Percentiles rank a stretch among this genome's conserved stretches.
Evolutionary conservation across 108 stramenopile species (phyloP).

Genomic region (Stephanodiscus triporus): DNA sequence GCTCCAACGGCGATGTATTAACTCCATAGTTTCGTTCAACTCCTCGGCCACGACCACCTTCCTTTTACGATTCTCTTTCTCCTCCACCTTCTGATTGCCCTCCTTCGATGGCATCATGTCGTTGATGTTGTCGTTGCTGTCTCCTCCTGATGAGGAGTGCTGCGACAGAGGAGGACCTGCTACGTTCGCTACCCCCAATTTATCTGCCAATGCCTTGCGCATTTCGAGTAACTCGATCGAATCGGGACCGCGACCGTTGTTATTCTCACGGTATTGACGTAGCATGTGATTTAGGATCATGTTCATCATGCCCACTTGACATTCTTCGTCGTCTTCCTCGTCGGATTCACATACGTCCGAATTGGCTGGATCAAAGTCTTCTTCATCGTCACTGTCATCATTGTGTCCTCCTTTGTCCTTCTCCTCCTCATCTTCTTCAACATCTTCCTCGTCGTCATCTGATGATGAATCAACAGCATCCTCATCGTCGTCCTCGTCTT

Average conservation of each 20-base stretch:
- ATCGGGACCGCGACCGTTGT: conserved; percentile 84
- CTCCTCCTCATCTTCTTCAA: conserved; percentile 48
- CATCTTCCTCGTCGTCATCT: conserved; percentile 18
- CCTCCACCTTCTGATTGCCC: conserved; percentile 18
- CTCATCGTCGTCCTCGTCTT: conserved; percentile 54
- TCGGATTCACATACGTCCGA: conserved; percentile 45
- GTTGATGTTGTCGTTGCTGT: background rate
- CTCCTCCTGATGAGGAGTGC: conserved; percentile 61
- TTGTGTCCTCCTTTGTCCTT: conserved; percentile 52
- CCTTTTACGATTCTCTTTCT: conserved; percentile 30
- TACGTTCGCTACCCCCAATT: conserved; percentile 53
- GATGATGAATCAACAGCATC: conserved; percentile 14
- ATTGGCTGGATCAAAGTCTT: background rate
- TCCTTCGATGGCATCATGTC: conserved; percentile 19
- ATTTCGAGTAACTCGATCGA: conserved; percentile 78
- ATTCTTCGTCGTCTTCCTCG: conserved; percentile 37
- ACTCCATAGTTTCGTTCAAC: conserved; percentile 33
- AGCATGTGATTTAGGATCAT: conserved; percentile 77
- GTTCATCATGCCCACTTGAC: conserved; percentile 82
- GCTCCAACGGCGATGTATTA: conserved; percentile 21
- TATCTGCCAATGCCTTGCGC: conserved; percentile 74
- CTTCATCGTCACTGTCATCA: conserved; percentile 14
- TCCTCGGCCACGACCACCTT: conserved; percentile 51
- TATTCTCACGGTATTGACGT: conserved; percentile 78
- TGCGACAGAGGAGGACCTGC: background rate